Evolutionary conservation across 495 filamentous ascomycete species (phyloP).

Genomic region (Penicillium parvum): DNA sequence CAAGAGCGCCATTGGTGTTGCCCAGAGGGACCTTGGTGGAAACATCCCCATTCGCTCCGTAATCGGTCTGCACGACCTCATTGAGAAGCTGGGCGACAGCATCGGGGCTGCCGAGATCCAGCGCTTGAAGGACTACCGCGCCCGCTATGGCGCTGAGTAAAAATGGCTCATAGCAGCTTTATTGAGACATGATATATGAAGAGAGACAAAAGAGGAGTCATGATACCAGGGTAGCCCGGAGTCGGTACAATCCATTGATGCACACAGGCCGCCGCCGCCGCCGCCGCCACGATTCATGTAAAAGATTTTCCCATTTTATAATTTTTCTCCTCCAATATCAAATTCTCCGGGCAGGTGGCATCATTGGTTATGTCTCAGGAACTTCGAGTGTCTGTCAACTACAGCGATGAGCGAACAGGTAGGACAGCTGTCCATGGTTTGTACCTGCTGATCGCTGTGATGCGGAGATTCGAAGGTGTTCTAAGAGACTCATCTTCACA

Average conservation of each 20-base stretch:
- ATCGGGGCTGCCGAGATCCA: constrained; percentile 58
- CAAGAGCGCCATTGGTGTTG: constrained; percentile 73
- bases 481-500: too few relatives aligned
- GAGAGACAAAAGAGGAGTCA: constrained; percentile 6
- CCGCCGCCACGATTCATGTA: too few relatives aligned
- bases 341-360: too few relatives aligned
- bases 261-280: too few relatives aligned
- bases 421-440: neutral
- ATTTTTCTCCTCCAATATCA: too few relatives aligned
- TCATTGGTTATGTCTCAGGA: too few relatives aligned
- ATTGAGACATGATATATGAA: constrained; percentile 22
- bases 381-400: too few relatives aligned
- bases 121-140: constrained; percentile 72
- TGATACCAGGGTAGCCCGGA: constrained; percentile 23
- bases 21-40: constrained; percentile 58
- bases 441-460: too few relatives aligned
- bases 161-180: constrained; percentile 5
- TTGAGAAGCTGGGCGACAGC: constrained; percentile 52
- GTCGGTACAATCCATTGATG: constrained; percentile 6
- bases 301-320: too few relatives aligned
- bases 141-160: constrained; percentile 55
- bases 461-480: too few relatives aligned
- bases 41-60: constrained; percentile 47
- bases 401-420: constrained; percentile 3
- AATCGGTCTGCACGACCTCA: constrained; percentile 68